Evolutionary conservation across 805 yeast genomes (phyloP), one percentile per base, ranked within the genome.

Genomic region (Yamadazyma scolyti): DNA sequence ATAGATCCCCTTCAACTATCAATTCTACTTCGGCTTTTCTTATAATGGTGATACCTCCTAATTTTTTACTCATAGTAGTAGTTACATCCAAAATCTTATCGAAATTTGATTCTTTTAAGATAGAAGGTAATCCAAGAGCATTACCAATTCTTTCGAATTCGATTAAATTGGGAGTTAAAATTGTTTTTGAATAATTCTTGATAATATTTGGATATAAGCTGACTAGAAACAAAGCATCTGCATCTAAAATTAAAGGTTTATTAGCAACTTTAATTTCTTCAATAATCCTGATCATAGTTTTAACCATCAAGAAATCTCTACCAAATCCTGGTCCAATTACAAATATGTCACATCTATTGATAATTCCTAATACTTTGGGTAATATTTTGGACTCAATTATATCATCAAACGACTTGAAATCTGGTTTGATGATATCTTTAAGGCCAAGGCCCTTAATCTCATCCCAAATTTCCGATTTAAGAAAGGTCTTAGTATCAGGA

Each of bases 271-370:
- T 74, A 27, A 82, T 70, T 39, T 75, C 77, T 38, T 65, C 65
- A 25, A 88, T 65, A 13, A 86, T 68, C 18, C 65, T 50, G n/a
- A 68, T 67, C 35, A 82, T 68, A 2, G 82, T 71, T 28, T 68
- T 64, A 31, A 81, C 55, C 86, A 87, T 81, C 20, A 72, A 48
- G 4, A 58, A 55, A 52, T 88, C 95, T 28, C 98, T 66, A 0
- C 98, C 98, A 36, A 89, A 71, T 0, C 97, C 98, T 0, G 97
- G 97, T 0, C 97, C 97, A 22, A 90, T 70, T 2, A 93, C 85
- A 16, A 88, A 77, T 6, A 79, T 84, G 48, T 90, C 95, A 37
- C 87, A 73, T 27, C 94, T 60, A 21, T 68, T 66, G 21, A 90
- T 57, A 14, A 89, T 48, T 0, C 62, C 34, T 13, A 52, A 43